These are phyloP conservation scores for Candida sojae DNA, from an alignment of 1,139 yeast genomes.

Conservation along the genomic window DNA sequence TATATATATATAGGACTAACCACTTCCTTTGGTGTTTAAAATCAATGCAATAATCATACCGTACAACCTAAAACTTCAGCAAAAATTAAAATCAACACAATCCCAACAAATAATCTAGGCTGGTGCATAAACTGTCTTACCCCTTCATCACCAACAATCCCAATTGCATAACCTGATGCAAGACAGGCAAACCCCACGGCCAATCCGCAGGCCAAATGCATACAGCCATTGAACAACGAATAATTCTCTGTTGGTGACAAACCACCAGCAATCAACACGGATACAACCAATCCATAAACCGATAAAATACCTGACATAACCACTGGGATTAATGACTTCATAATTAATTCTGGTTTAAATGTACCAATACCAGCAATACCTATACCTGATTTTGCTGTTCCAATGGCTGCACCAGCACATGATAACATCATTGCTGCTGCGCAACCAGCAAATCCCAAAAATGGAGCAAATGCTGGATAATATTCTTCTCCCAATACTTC, in stretches of 20 bases:
- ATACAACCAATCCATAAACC: constrained; percentile 93
- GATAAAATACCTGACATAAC: constrained; percentile 98
- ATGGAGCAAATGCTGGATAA: constrained; percentile 89
- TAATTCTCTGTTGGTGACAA: constrained; percentile 74
- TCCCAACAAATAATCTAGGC: constrained; percentile 96
- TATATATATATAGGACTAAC: constrained; percentile 17
- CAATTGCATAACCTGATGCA: constrained; percentile 98
- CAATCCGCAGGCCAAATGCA: constrained; percentile 95
- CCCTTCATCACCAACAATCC: constrained; percentile 98
- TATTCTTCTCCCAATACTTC: constrained; percentile 50
- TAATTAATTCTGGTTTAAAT: constrained; percentile 77
- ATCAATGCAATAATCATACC: constrained; percentile 93
- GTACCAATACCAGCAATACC: constrained; percentile 94
- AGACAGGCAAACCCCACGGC: constrained; percentile 95
- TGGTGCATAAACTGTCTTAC: constrained; percentile 96
- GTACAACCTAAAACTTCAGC: constrained; percentile 96
- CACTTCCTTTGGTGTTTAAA: constrained; percentile 84
- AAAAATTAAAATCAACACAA: constrained; percentile 94
- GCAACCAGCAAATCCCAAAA: constrained; percentile 94
- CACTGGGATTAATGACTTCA: constrained; percentile 88
- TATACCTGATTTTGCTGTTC: constrained; percentile 97
- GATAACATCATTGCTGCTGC: constrained; percentile 88
- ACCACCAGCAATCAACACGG: constrained; percentile 94
- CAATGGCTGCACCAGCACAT: constrained; percentile 96
- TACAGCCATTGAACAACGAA: constrained; percentile 90